Evolutionary conservation across 1,284 basidiomycete genomes (phyloP).

Genomic region (Melanopsichium pennsylvanicum): DNA sequence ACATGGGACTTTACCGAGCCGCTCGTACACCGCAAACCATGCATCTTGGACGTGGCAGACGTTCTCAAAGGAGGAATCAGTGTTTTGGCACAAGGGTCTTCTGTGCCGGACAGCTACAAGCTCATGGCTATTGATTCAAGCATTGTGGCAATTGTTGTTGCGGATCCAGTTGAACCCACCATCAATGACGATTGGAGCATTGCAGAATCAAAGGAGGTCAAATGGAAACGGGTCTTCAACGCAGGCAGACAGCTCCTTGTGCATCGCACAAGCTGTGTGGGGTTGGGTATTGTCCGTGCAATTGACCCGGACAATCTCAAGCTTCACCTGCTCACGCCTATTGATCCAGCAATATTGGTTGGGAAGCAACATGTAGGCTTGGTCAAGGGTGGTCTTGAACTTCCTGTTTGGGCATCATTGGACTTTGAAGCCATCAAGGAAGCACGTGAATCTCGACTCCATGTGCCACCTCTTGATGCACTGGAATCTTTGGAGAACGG

Average conservation of each 20-base stretch:
- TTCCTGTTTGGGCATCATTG: slow-evolving; percentile 86
- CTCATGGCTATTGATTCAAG: slow-evolving; percentile 79
- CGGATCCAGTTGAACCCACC: slow-evolving; percentile 1
- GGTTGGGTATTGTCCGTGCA: slow-evolving; percentile 57
- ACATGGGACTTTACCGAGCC: slow-evolving; percentile 77
- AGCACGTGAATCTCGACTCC: slow-evolving; percentile 31
- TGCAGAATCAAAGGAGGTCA: too few species aligned
- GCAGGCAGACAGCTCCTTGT: too few species aligned
- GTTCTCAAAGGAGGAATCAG: slow-evolving; percentile 72
- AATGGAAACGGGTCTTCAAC: too few species aligned
- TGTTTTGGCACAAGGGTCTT: slow-evolving; percentile 45
- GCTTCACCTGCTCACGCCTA: slow-evolving; percentile 56
- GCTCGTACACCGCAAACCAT: slow-evolving; percentile 68
- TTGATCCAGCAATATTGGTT: slow-evolving; percentile 70
- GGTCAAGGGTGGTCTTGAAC: slow-evolving; percentile 84
- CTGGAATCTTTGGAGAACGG: too few species aligned
- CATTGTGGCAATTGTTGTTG: slow-evolving; percentile 71
- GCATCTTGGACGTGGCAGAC: slow-evolving; percentile 70
- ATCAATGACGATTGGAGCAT: too few species aligned
- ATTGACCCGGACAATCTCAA: slow-evolving; percentile 38
- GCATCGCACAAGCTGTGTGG: slow-evolving; percentile 37
- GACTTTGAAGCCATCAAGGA: slow-evolving; percentile 71
- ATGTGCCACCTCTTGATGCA: slow-evolving; percentile 12
- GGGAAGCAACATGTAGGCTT: slow-evolving; percentile 70
- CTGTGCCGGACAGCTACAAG: slow-evolving; percentile 34